These are phyloP conservation scores for Metarhizium guizhouense DNA, from an alignment of 2,329 filamentous ascomycete species.

Conservation along the genomic window DNA sequence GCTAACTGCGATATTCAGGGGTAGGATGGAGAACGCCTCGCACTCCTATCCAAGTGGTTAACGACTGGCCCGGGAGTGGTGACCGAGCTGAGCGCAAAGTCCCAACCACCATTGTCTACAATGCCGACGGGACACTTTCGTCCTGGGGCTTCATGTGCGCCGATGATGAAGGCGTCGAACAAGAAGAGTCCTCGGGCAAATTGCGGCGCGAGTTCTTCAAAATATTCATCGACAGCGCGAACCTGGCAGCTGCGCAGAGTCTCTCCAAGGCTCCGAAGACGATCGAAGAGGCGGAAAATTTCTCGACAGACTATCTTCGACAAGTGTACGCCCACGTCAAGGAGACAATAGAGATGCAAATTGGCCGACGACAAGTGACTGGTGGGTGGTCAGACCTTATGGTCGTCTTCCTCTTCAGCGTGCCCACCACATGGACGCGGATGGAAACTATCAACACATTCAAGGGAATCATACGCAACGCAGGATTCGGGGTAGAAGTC, in stretches of 20 bases:
- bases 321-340: constrained; percentile 35
- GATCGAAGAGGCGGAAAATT: constrained; percentile 14
- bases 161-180: constrained; percentile 28
- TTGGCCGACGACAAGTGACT: constrained; percentile 22
- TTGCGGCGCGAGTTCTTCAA: constrained; percentile 43
- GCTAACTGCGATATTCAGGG: constrained; percentile 10
- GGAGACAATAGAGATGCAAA: constrained; percentile 26
- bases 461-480: constrained; percentile 33
- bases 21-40: constrained; percentile 27
- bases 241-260: constrained; percentile 32
- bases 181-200: constrained; percentile 13
- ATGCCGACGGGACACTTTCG: constrained; percentile 28
- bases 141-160: constrained; percentile 46
- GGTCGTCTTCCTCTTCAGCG: constrained; percentile 46
- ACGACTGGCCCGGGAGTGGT: constrained; percentile 45
- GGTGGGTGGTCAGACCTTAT: constrained; percentile 34
- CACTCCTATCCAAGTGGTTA: constrained; percentile 34
- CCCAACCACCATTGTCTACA: constrained; percentile 41
- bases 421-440: constrained; percentile 47
- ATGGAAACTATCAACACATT: constrained; percentile 42
- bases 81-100: constrained; percentile 47
- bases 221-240: constrained; percentile 40
- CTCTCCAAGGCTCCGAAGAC: constrained; percentile 33
- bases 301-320: constrained; percentile 39
- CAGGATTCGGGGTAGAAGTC: constrained; percentile 40